These are phyloP conservation scores for Aspergillus neoniger DNA, from an alignment of 2,329 filamentous ascomycete genomes.

Conservation along the genomic window DNA sequence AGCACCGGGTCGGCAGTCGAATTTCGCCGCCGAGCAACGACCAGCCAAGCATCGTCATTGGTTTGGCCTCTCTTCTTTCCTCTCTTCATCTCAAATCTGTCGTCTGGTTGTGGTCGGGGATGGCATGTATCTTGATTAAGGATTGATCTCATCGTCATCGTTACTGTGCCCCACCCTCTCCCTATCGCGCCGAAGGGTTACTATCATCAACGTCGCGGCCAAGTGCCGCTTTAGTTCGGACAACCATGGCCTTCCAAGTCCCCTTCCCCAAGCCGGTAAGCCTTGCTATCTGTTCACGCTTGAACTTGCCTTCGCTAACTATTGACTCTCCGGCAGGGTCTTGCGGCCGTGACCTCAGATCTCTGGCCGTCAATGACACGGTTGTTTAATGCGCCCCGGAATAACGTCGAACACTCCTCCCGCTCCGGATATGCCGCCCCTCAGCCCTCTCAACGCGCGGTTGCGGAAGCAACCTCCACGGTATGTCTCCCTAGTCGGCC, in stretches of 20 bases:
- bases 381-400: slow-evolving; percentile 41
- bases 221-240: slow-evolving; percentile 38
- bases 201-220: slow-evolving; percentile 33
- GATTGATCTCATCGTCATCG: slow-evolving; percentile 14
- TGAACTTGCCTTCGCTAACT: slow-evolving; percentile 15
- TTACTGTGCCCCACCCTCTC: neutral
- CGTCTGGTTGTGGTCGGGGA: slow-evolving; percentile 26
- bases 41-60: slow-evolving; percentile 11
- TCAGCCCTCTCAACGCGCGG: slow-evolving; percentile 18
- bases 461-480: slow-evolving; percentile 18
- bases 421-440: slow-evolving; percentile 16
- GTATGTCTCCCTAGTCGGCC: slow-evolving; percentile 22
- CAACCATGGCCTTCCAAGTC: slow-evolving; percentile 55
- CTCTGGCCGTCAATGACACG: slow-evolving; percentile 48
- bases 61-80: slow-evolving; percentile 4
- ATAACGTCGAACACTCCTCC: slow-evolving; percentile 29
- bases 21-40: slow-evolving; percentile 35
- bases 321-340: slow-evolving; percentile 40
- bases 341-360: slow-evolving; percentile 46
- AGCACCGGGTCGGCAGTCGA: slow-evolving; percentile 28
- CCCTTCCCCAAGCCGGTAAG: slow-evolving; percentile 52
- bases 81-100: slow-evolving; percentile 17
- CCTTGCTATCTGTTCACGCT: neutral
- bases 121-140: slow-evolving; percentile 25
- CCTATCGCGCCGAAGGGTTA: slow-evolving; percentile 17